Evolutionary conservation across 2,329 filamentous ascomycete genomes (phyloP).

Genomic region (Trichoderma koningiopsis): DNA sequence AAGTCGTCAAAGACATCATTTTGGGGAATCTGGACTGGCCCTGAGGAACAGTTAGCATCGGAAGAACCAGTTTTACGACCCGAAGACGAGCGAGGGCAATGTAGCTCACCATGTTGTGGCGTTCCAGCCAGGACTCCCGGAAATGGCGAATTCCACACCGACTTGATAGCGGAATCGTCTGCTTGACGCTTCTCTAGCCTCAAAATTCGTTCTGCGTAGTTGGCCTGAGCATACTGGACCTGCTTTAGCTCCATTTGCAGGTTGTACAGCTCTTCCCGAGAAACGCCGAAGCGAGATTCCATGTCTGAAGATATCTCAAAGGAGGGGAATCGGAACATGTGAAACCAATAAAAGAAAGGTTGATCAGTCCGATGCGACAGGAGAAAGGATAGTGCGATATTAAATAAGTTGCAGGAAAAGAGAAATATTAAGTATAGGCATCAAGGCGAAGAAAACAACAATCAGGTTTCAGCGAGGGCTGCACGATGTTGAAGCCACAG

Average conservation of each 20-base stretch:
- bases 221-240: conserved; percentile 63
- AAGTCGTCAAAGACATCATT: conserved; percentile 86
- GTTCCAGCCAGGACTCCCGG: conserved; percentile 81
- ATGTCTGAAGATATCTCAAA: conserved; percentile 48
- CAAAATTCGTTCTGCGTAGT: conserved; percentile 63
- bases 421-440: conserved; percentile 6
- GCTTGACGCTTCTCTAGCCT: conserved; percentile 68
- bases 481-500: conserved; percentile 7
- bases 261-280: conserved; percentile 66
- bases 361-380: not conserved
- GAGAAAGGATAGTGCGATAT: not conserved
- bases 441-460: not conserved
- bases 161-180: conserved; percentile 72
- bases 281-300: conserved; percentile 63
- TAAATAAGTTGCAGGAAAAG: not conserved
- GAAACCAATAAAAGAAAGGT: not conserved
- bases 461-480: not conserved
- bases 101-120: conserved; percentile 76
- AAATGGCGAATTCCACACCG: conserved; percentile 92
- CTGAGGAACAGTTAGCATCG: conserved; percentile 47
- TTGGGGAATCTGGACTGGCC: conserved; percentile 76
- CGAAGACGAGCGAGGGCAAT: not conserved
- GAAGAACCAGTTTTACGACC: not conserved
- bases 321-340: not conserved
- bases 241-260: conserved; percentile 72